phyloP scores from a whole-genome alignment of 164 flowering plant species.

The Aristolochia contorta region DNA sequence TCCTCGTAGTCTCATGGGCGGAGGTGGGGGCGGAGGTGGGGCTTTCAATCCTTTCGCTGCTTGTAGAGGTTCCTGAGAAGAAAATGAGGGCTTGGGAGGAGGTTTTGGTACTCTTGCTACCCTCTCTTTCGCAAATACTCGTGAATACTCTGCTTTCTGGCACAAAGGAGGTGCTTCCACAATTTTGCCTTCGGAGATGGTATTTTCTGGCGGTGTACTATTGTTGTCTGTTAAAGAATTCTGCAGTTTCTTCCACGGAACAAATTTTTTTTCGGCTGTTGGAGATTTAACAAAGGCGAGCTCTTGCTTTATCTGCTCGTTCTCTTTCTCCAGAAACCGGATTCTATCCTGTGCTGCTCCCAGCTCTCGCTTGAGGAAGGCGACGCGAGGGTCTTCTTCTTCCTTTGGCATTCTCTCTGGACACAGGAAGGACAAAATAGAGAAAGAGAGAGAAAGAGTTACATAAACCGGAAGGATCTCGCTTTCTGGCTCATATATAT shows the following conservation, averaged over 20 bases:
- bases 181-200: constrained; percentile 7
- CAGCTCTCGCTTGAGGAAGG: constrained; percentile 31
- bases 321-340: constrained; percentile 42
- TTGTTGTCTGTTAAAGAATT: constrained; percentile 17
- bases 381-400: constrained; percentile 20
- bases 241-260: constrained; percentile 46
- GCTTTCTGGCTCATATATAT: neutral
- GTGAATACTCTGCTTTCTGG: neutral
- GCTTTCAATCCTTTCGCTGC: constrained; percentile 16
- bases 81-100: constrained; percentile 28
- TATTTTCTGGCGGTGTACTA: constrained; percentile 18
- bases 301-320: constrained; percentile 53
- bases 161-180: neutral
- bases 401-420: constrained; percentile 23
- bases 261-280: constrained; percentile 36
- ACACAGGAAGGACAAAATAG: neutral
- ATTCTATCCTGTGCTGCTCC: constrained; percentile 29
- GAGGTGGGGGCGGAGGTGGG: constrained; percentile 53
- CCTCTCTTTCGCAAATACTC: constrained; percentile 12
- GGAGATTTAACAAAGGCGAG: constrained; percentile 38
- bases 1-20: constrained; percentile 26
- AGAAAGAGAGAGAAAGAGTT: constrained; percentile 1
- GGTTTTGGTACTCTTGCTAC: constrained; percentile 20
- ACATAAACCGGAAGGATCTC: neutral
- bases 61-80: constrained; percentile 6